Base-by-base conservation (phyloP, 306 rosid species). In the Cicer arietinum region DNA sequence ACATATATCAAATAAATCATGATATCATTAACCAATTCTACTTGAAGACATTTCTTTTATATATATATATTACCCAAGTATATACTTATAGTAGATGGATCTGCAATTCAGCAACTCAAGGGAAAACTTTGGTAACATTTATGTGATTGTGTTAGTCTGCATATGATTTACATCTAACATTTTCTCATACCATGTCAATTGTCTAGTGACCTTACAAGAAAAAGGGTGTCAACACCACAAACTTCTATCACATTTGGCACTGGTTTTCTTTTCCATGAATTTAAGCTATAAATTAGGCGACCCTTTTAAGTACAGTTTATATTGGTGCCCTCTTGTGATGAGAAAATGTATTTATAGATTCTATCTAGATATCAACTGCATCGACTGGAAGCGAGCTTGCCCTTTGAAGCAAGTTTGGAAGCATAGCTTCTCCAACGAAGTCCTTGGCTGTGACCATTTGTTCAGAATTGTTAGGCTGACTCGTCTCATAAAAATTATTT, bases 361-460 rank as follows among this genome's bases (percentile, higher is more conserved):
- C 83, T 83, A 92, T 67, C 84, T 83, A 95, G 68, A 86, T 82
- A 81, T 90, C 88, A 75, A 90, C 74, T 44, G 99, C 91, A 87
- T 90, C 99, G 78, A 95, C 98, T 3, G 99, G 99, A 71, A 95
- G 97, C 51, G 99, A 95, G 66, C 94, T 89, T 17, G 99, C 99
- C 76, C 99, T 82, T 54, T 88, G 90, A 76, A 95, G 96, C 10
- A 92, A 76, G 67, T 82, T 84, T 8, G 96, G 96, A 81, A 90
- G 88, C 76, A 86, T 82, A 45, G 73, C 67, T 80, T 93, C 90
- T 6, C 67, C 4, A 42, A 84, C 89, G 84, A 89, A 94, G 82
- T 86, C 90, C 80, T 80, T 89, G 77, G 89, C 88, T 8, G 95
- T 78, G 64, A 83, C 1, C 63, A 76, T 68, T 78, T 65, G 80